Conservation (phyloP, 1,139 yeast genomes). For the Yamadazyma sp. region DNA sequence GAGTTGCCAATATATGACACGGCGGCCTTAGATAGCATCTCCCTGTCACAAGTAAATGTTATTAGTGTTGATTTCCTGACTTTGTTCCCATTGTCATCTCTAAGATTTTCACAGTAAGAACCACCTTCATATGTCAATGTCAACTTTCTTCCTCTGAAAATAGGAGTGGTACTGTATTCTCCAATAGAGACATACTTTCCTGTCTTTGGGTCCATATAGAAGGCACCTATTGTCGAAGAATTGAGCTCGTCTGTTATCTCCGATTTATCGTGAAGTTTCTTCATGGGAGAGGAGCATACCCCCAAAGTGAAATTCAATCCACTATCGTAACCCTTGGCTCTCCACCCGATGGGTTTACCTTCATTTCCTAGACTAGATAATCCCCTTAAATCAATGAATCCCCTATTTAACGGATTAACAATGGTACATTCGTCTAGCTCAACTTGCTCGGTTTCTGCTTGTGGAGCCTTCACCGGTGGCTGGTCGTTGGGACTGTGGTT, state of each 20-base stretch:
- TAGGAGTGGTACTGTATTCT: constrained; percentile 56
- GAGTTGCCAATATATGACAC: constrained; percentile 69
- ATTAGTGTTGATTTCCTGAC: constrained; percentile 64
- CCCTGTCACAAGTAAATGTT: constrained; percentile 79
- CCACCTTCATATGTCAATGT: constrained; percentile 73
- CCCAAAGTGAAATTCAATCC: constrained; percentile 78
- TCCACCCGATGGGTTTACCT: constrained; percentile 56
- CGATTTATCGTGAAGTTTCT: constrained; percentile 28
- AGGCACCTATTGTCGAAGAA: constrained; percentile 62
- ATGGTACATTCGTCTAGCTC: constrained; percentile 52
- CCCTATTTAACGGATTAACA: constrained; percentile 49
- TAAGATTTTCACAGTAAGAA: constrained; percentile 52
- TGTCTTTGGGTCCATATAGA: constrained; percentile 54
- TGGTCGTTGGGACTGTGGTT: background rate
- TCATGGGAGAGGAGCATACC: constrained; percentile 68
- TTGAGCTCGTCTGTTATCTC: constrained; percentile 44
- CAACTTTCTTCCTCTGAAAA: constrained; percentile 69
- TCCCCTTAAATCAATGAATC: constrained; percentile 56
- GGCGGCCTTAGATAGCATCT: constrained; percentile 63
- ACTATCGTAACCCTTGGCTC: constrained; percentile 68
- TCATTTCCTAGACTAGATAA: constrained; percentile 46
- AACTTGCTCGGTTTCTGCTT: constrained; percentile 6
- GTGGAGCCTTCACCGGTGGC: constrained; percentile 2
- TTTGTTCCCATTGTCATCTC: constrained; percentile 37
- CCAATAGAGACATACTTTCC: constrained; percentile 66